Evolutionary conservation across 495 filamentous ascomycete species (phyloP).

Genomic region (Podospora comata): DNA sequence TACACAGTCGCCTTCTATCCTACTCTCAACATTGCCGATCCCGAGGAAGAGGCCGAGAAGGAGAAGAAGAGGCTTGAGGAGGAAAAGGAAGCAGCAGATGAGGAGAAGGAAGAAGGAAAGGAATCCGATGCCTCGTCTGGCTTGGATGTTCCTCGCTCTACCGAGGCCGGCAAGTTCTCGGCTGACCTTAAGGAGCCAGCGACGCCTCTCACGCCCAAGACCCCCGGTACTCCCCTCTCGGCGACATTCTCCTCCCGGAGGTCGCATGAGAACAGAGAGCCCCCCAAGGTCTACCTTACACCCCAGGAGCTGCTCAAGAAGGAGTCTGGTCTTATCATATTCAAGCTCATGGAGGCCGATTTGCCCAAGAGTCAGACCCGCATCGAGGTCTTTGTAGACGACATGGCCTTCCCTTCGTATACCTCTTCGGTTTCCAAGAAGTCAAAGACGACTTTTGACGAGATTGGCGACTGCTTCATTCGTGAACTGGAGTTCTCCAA

Average conservation of each 20-base stretch:
- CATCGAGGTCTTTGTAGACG: conserved; percentile 89
- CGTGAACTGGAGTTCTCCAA: conserved; percentile 94
- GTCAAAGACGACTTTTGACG: conserved; percentile 67
- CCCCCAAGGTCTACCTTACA: conserved; percentile 73
- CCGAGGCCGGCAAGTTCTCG: conserved; percentile 41
- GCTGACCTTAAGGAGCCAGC: conserved; percentile 21
- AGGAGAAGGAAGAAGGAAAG: conserved; percentile 18
- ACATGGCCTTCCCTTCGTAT: conserved; percentile 89
- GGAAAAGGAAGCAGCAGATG: conserved; percentile 36
- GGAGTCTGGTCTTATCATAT: conserved; percentile 89
- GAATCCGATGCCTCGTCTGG: not conserved
- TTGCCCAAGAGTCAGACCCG: conserved; percentile 71
- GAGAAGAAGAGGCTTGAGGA: conserved; percentile 33
- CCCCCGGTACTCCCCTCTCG: conserved; percentile 23
- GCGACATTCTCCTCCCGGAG: conserved; percentile 43
- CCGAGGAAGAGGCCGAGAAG: conserved; percentile 80
- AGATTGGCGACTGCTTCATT: conserved; percentile 93
- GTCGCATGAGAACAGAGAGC: conserved; percentile 55
- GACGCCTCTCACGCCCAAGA: conserved; percentile 40
- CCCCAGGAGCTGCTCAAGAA: conserved; percentile 77
- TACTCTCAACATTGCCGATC: conserved; percentile 79
- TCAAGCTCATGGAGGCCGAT: conserved; percentile 86
- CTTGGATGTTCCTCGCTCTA: conserved; percentile 38
- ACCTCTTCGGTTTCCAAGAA: conserved; percentile 68
- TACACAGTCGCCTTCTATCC: conserved; percentile 92